Conservation (phyloP, 1,284 basidiomycete genomes). For the Austroboletus novae-zelandiae region DNA sequence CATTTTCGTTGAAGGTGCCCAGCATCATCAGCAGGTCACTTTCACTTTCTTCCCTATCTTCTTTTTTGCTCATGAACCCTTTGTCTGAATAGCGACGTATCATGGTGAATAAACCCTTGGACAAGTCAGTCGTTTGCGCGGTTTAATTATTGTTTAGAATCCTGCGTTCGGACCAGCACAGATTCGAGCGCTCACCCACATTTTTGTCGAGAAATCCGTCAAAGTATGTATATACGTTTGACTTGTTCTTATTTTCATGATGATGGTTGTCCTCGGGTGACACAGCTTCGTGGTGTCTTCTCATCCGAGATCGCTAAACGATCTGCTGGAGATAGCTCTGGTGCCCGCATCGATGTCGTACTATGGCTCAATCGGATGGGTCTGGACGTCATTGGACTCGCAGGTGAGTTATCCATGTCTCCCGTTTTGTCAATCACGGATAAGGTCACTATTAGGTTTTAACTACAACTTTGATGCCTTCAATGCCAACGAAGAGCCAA, state of each 20-base stretch:
- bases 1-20: conserved; percentile 23
- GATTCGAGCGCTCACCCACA: conserved; percentile 49
- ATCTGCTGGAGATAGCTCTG: conserved; percentile 8
- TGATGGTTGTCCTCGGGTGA: too few species aligned
- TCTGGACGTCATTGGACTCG: conserved; percentile 67
- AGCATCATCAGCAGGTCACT: conserved; percentile 28
- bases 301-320: conserved; percentile 28
- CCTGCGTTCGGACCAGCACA: conserved; percentile 56
- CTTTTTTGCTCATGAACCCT: not conserved
- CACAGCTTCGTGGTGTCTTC: conserved; percentile 49
- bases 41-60: not conserved
- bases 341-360: conserved; percentile 45
- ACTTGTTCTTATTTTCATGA: too few species aligned
- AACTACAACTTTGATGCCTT: conserved; percentile 63
- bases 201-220: conserved; percentile 53
- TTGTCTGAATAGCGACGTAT: conserved; percentile 15
- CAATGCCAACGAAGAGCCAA: conserved; percentile 34
- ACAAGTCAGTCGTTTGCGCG: not conserved
- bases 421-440: too few species aligned
- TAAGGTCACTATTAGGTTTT: conserved; percentile 44
- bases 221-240: conserved; percentile 34
- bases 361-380: conserved; percentile 57
- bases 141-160: conserved; percentile 37
- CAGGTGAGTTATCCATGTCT: conserved; percentile 38
- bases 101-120: conserved; percentile 13